Base-by-base conservation (phyloP, 495 filamentous ascomycete genomes). In the Penicillium riverlandense region DNA sequence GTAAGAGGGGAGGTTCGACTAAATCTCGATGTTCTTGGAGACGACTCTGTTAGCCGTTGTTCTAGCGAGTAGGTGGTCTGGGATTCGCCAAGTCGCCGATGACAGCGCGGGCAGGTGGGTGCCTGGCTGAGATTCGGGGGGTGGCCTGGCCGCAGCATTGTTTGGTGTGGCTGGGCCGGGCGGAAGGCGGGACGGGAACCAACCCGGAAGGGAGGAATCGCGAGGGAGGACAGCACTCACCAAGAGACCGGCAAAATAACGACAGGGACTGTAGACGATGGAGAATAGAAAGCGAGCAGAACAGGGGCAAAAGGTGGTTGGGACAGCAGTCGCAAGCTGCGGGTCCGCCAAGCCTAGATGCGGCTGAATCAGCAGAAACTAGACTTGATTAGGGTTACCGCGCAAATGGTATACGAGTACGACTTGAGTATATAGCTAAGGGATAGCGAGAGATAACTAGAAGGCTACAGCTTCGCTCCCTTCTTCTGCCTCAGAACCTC, bases 401-500 rank as follows among this genome's bases (percentile, higher is more conserved):
- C 22, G 22, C 22, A 22, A 22, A 3, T 22, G 22, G 22, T 3
- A 22, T 22, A 22, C 22, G 22, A 22, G 22, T 22, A 22, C 22
- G 22, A 22, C 6, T 22, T 22, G 22, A 22, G 22, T 16, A 16
- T 16, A 4, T 16, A 16, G 15, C 15, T 16, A 16, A 16, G 15
- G 4, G 15, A 16, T 1, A 4, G 15, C 15, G 1, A 16, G 15
- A 1, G 28, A 15, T n/a, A n/a, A n/a, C n/a, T n/a, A n/a, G n/a
- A n/a, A n/a, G n/a, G 11, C 58, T 38, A 72, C 36, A 74, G 55
- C 50, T 65, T 73, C 6, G 70, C 55, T 40, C 48, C 55, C 7
- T 44, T 46, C 45, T 55, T 63, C 44, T 52, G 48, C 45, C 53
- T 43, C 47, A 83, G 45, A 22, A 67, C 69, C 47, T 86, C 82